A percentile compares a stretch with the other conserved stretches of the same genome.
phyloP scores from a whole-genome alignment of 305 asterid genomes.

The Stenogyne calaminthoides region DNA sequence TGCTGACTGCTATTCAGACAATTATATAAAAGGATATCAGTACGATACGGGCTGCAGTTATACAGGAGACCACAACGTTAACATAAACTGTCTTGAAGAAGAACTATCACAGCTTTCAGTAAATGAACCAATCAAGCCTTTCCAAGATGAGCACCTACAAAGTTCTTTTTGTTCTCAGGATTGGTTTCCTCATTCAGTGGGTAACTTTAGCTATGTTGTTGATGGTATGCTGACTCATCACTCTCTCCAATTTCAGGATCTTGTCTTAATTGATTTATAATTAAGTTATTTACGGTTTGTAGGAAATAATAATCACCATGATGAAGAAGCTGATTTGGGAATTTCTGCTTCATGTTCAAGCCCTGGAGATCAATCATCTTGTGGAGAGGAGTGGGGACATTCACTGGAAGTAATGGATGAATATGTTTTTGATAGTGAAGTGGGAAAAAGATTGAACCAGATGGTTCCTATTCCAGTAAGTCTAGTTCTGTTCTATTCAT shows the following conservation, averaged over 20 bases:
- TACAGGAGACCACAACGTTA: slow-evolving; percentile 39
- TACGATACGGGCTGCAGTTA: slow-evolving; percentile 47
- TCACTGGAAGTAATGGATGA: slow-evolving; percentile 70
- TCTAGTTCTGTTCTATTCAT: slow-evolving; percentile 16
- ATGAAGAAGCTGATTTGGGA: slow-evolving; percentile 56
- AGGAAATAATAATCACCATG: slow-evolving; percentile 52
- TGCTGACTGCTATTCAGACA: slow-evolving; percentile 56
- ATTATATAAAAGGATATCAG: slow-evolving; percentile 54
- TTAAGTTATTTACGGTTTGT: slow-evolving; percentile 30
- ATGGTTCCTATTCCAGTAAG: slow-evolving; percentile 93
- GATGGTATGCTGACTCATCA: slow-evolving; percentile 28
- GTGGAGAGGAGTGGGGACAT: slow-evolving; percentile 62
- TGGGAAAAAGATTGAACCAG: slow-evolving; percentile 88
- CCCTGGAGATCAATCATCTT: slow-evolving; percentile 60
- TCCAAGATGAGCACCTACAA: slow-evolving; percentile 54
- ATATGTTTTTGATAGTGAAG: slow-evolving; percentile 74
- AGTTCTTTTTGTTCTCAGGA: slow-evolving; percentile 61
- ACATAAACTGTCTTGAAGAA: slow-evolving; percentile 59
- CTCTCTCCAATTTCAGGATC: slow-evolving; percentile 6
- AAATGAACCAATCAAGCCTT: slow-evolving; percentile 53
- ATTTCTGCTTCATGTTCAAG: slow-evolving; percentile 66
- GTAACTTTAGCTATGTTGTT: slow-evolving; percentile 57
- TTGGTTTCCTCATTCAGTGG: slow-evolving; percentile 70
- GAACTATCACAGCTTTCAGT: slow-evolving; percentile 78
- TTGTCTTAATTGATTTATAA: slow-evolving; percentile 22